Evolutionary conservation across 1,284 basidiomycete species (phyloP).

Genomic region (Cystobasidiaceae sp.): DNA sequence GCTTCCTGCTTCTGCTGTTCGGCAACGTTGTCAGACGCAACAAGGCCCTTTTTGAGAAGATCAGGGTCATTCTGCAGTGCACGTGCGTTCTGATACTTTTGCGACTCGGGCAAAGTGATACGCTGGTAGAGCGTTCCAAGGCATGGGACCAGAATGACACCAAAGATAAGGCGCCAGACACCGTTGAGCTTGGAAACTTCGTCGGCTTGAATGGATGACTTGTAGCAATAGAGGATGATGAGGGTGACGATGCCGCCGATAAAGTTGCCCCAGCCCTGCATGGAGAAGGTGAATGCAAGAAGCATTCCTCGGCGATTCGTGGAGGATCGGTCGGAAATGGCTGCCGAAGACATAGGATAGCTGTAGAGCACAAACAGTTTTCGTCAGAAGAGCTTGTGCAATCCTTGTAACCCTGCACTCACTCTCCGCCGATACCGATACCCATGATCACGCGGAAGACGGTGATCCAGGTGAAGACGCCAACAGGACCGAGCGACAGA

Average conservation of each 20-base stretch:
- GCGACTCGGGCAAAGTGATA: constrained; percentile 65
- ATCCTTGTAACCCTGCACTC: too few species aligned
- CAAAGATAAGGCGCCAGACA: constrained; percentile 53
- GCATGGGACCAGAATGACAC: constrained; percentile 63
- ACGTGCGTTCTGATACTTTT: constrained; percentile 51
- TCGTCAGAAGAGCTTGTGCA: too few species aligned
- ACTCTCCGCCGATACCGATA: constrained; percentile 67
- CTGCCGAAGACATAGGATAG: constrained; percentile 64
- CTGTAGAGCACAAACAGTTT: too few species aligned
- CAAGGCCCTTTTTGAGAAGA: constrained; percentile 19
- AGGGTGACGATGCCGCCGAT: constrained; percentile 62
- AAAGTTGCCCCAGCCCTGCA: constrained; percentile 60
- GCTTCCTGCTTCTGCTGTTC: not conserved
- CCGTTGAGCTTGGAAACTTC: constrained; percentile 48
- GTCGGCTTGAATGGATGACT: constrained; percentile 56
- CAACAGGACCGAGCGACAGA: constrained; percentile 2
- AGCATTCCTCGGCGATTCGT: constrained; percentile 67
- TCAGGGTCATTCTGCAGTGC: constrained; percentile 27
- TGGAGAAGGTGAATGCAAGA: constrained; percentile 67
- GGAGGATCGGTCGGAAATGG: constrained; percentile 65
- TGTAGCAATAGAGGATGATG: constrained; percentile 65
- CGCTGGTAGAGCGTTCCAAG: constrained; percentile 67
- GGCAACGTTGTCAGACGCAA: not conserved
- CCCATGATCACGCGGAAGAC: constrained; percentile 66
- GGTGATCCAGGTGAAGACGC: constrained; percentile 37